These are phyloP conservation scores for Metarhizium album DNA, from an alignment of 2,329 filamentous ascomycete genomes.

Conservation along the genomic window DNA sequence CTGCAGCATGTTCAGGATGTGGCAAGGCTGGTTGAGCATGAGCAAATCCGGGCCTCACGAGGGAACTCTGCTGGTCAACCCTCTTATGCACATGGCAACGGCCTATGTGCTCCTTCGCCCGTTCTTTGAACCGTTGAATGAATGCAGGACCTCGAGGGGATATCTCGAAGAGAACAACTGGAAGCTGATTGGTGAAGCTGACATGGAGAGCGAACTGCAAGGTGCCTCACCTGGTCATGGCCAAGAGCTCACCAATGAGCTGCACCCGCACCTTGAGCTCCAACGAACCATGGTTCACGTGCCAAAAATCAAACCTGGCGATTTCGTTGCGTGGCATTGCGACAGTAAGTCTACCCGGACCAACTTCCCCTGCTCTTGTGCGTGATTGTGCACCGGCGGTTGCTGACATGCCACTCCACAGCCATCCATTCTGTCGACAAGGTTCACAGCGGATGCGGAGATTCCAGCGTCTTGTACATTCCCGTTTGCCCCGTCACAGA, in stretches of 20 bases:
- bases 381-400: not conserved
- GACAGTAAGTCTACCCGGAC: slow-evolving; percentile 37
- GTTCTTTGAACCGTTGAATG: slow-evolving; percentile 56
- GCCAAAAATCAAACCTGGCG: slow-evolving; percentile 58
- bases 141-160: slow-evolving; percentile 12
- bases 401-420: slow-evolving; percentile 6
- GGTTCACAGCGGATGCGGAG: slow-evolving; percentile 56
- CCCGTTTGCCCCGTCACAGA: slow-evolving; percentile 74
- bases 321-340: slow-evolving; percentile 80
- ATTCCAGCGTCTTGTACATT: slow-evolving; percentile 84
- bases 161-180: slow-evolving; percentile 48
- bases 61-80: slow-evolving; percentile 75
- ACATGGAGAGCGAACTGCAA: slow-evolving; percentile 52
- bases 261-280: slow-evolving; percentile 64
- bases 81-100: slow-evolving; percentile 62
- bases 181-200: slow-evolving; percentile 35
- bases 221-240: slow-evolving; percentile 59
- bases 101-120: slow-evolving; percentile 74
- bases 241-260: slow-evolving; percentile 56
- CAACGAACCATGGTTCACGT: slow-evolving; percentile 58
- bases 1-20: slow-evolving; percentile 78
- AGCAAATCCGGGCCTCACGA: slow-evolving; percentile 60
- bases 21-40: slow-evolving; percentile 83
- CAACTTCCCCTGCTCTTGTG: not conserved
- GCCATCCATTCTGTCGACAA: slow-evolving; percentile 76